phyloP scores from a whole-genome alignment of 345 rosid species.

The Clarkia xantiana region DNA sequence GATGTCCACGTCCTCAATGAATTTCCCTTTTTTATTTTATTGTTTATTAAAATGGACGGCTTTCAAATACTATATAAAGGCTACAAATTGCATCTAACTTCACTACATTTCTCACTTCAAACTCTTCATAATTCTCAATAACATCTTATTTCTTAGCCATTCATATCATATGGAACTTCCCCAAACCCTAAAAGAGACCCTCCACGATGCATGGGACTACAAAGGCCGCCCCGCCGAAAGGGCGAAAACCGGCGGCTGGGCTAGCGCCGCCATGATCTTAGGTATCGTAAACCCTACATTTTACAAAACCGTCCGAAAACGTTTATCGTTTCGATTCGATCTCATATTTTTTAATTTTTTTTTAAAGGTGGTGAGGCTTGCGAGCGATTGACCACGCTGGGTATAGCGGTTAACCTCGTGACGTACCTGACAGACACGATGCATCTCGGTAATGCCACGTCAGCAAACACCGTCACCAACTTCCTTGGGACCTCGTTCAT shows the following conservation, averaged over 20 bases:
- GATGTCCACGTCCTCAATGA: too few species aligned
- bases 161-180: too few species aligned
- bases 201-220: conserved; percentile 87
- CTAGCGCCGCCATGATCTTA: conserved; percentile 81
- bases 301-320: not conserved
- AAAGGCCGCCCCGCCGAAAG: conserved; percentile 64
- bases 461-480: conserved; percentile 56
- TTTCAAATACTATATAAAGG: too few species aligned
- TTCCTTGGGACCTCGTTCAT: conserved; percentile 58
- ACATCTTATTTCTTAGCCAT: too few species aligned
- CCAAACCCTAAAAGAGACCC: conserved; percentile 1
- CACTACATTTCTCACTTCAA: too few species aligned
- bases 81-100: too few species aligned
- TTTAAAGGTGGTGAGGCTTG: conserved; percentile 52
- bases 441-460: conserved; percentile 51
- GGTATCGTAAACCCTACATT: conserved; percentile 18
- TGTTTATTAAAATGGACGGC: too few species aligned
- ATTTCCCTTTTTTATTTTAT: too few species aligned
- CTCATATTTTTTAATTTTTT: not conserved
- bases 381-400: conserved; percentile 64
- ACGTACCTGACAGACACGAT: conserved; percentile 50
- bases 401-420: conserved; percentile 66
- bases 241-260: conserved; percentile 75
- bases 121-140: too few species aligned
- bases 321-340: not conserved